These are phyloP conservation scores for Trichophyton schoenleinii DNA, from an alignment of 2,329 filamentous ascomycete genomes.

Conservation along the genomic window DNA sequence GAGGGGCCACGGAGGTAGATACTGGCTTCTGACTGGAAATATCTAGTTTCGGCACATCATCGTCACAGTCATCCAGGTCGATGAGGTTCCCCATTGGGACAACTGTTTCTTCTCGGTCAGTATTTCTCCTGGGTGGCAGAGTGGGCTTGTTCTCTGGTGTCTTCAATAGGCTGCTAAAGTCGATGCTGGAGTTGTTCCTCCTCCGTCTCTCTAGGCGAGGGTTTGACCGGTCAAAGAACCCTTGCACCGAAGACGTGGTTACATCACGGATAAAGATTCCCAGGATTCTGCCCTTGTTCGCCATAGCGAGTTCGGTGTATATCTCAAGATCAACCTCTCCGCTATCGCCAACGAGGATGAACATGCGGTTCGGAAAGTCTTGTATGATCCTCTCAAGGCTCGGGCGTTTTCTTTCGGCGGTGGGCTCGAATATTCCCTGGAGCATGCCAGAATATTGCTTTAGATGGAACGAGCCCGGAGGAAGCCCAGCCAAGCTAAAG, in stretches of 20 bases:
- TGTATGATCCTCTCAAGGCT: slow-evolving; percentile 72
- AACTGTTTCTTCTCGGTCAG: slow-evolving; percentile 13
- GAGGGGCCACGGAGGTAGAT: slow-evolving; percentile 21
- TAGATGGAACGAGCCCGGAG: slow-evolving; percentile 79
- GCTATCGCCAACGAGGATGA: slow-evolving; percentile 87
- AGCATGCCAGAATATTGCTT: slow-evolving; percentile 97
- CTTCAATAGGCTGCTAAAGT: slow-evolving; percentile 20
- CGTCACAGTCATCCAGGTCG: slow-evolving; percentile 23
- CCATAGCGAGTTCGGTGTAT: slow-evolving; percentile 81
- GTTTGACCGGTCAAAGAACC: slow-evolving; percentile 63
- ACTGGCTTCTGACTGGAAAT: slow-evolving; percentile 12
- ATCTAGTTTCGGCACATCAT: slow-evolving; percentile 14
- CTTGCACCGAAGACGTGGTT: slow-evolving; percentile 60
- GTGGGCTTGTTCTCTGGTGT: slow-evolving; percentile 23
- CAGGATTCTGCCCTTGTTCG: slow-evolving; percentile 69
- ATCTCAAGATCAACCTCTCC: slow-evolving; percentile 95
- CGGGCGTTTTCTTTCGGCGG: slow-evolving; percentile 84
- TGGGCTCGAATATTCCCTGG: slow-evolving; percentile 94
- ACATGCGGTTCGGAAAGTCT: slow-evolving; percentile 82
- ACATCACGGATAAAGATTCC: slow-evolving; percentile 93
- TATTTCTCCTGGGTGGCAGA: slow-evolving; percentile 28
- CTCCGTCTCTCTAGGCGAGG: slow-evolving; percentile 21
- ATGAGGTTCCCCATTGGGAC: slow-evolving; percentile 25
- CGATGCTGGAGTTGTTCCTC: slow-evolving; percentile 19
- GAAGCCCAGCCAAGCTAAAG: slow-evolving; percentile 67